Base-by-base conservation (phyloP, 73 alveolate genomes). In the Tetrahymena borealis region DNA sequence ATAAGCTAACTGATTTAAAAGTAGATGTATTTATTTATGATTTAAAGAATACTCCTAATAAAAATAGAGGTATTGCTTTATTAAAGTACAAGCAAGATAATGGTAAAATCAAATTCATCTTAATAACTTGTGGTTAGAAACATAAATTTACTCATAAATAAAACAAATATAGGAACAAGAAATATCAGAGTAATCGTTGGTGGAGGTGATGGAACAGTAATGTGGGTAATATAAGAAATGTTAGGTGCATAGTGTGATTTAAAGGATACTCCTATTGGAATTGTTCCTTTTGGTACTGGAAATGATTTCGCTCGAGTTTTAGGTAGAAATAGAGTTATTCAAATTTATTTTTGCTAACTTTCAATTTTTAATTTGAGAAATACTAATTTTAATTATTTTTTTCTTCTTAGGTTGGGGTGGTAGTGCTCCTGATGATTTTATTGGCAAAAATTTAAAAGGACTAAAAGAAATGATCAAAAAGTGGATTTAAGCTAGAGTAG, bases 131-230 rank as follows among this genome's bases (percentile, higher is more conserved):
- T n/a, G n/a, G n/a, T n/a, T n/a, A n/a, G n/a, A n/a, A n/a, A n/a
- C n/a, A n/a, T n/a, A n/a, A n/a, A n/a, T 0, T 60, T 60, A 60
- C 3, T 60, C 28, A n/a, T 60, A 24, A n/a, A 3, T 15, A 24
- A n/a, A 20, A 13, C 28, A 8, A 3, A 1, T 18, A 60, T 20
- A 60, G 85, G 85, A 8, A 60, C 37, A 35, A 3, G 28, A 15
- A 37, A 92, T 40, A 78, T 92, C 0, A 91, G 94, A 92, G 95
- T 38, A 15, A 92, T 94, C 39, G 95, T 94, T 15, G 96, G 97
- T 33, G 98, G 99, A 1, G 99, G 99, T 4, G 99, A 97, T 91
- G 99, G 99, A 12, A 95, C 98, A 33, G 94, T 97, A 40, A 96
- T 97, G 97, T 96, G 95, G 91, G 95, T 97, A 33, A 96, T 96